Conservation (phyloP, 2,329 filamentous ascomycete genomes). For the Aspergillus ochraceoroseus region DNA sequence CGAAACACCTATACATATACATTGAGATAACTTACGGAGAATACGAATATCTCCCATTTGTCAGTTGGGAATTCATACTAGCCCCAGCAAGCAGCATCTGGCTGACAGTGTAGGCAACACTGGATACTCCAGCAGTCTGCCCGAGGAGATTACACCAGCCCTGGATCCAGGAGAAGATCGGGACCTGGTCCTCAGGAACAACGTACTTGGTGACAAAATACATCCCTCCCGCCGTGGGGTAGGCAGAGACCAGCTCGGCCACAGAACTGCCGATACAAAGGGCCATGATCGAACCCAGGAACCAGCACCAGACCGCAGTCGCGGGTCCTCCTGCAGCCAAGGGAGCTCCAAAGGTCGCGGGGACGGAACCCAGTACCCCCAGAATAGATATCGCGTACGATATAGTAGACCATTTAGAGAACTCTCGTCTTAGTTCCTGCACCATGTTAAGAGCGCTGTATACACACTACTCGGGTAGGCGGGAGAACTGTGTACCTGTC, state of each 20-base stretch:
- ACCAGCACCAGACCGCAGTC: constrained; percentile 62
- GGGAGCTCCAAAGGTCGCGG: constrained; percentile 58
- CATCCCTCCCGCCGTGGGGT: constrained; percentile 64
- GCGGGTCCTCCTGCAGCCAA: constrained; percentile 57
- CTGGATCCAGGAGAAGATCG: constrained; percentile 61
- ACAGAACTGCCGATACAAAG: constrained; percentile 61
- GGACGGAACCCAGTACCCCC: constrained; percentile 61
- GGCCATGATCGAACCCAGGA: constrained; percentile 60
- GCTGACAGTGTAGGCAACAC: constrained; percentile 58
- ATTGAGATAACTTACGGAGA: constrained; percentile 50
- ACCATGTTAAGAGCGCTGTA: not conserved
- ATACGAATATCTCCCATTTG: constrained; percentile 51
- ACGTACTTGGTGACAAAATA: constrained; percentile 65
- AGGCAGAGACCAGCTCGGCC: constrained; percentile 61
- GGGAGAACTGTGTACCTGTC: constrained; percentile 57
- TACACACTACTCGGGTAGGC: not conserved
- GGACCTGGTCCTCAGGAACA: constrained; percentile 56
- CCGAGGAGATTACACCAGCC: constrained; percentile 65
- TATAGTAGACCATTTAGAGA: constrained; percentile 62
- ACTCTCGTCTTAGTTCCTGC: constrained; percentile 58
- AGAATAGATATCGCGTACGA: constrained; percentile 64
- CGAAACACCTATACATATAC: not conserved
- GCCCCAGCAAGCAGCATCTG: constrained; percentile 60
- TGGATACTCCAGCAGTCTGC: constrained; percentile 59
- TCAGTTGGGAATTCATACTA: constrained; percentile 56